These are phyloP conservation scores for Xylaria scruposa DNA, from an alignment of 495 filamentous ascomycete species.

Conservation along the genomic window DNA sequence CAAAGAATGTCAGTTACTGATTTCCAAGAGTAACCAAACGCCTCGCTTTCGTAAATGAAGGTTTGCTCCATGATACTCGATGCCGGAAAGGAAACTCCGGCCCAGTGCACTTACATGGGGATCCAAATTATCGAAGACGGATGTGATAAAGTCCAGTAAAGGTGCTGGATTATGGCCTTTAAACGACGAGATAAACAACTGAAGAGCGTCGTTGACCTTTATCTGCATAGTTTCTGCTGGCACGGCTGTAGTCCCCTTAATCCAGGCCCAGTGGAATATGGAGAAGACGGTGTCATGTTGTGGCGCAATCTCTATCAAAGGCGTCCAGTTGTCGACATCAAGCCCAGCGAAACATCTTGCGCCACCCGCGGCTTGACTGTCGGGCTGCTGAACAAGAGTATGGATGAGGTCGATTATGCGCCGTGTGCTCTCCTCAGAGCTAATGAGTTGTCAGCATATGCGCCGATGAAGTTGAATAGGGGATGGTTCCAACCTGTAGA, in stretches of 20 bases:
- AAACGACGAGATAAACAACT: conserved; percentile 54
- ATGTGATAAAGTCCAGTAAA: conserved; percentile 54
- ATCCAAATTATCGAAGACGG: conserved; percentile 50
- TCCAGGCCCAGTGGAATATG: conserved; percentile 59
- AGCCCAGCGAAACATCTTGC: conserved; percentile 50
- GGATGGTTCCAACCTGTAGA: conserved; percentile 55
- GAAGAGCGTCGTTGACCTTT: conserved; percentile 54
- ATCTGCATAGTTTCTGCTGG: conserved; percentile 32
- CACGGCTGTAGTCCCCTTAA: conserved; percentile 42
- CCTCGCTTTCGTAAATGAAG: background rate
- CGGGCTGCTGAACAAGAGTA: conserved; percentile 47
- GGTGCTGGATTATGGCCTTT: conserved; percentile 58
- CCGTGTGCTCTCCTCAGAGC: conserved; percentile 56
- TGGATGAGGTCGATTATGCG: conserved; percentile 62
- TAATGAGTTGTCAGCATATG: conserved; percentile 40
- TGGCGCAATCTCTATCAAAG: conserved; percentile 60
- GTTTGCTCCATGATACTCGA: background rate
- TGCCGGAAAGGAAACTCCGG: background rate
- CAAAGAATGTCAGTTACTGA: conserved; percentile 12
- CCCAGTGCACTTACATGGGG: conserved; percentile 43
- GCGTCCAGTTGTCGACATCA: conserved; percentile 51
- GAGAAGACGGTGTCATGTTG: conserved; percentile 58
- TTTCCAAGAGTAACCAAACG: background rate
- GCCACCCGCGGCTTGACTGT: conserved; percentile 47
- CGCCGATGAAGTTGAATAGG: background rate